A percentile compares a stretch with the other conserved stretches of the same genome.
Conservation (phyloP, 805 yeast genomes). For the Isabelozyma gotoi region DNA sequence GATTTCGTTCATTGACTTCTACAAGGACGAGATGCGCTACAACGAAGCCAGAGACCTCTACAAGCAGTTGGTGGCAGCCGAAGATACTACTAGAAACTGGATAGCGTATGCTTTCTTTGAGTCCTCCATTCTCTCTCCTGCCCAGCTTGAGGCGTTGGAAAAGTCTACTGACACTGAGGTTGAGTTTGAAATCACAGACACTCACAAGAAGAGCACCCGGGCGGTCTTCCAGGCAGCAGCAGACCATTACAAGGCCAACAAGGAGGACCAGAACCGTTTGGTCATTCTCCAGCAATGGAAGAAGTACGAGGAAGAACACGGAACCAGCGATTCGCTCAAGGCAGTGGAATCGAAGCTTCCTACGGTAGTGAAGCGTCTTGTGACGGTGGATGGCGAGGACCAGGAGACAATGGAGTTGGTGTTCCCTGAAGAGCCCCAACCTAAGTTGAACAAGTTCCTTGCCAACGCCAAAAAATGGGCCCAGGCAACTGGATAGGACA, state of each 20-base stretch:
- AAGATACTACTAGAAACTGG: slow-evolving; percentile 42
- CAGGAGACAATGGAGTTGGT: slow-evolving; percentile 59
- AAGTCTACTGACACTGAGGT: slow-evolving; percentile 50
- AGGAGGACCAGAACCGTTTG: slow-evolving; percentile 45
- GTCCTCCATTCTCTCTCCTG: slow-evolving; percentile 57
- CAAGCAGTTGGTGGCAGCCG: slow-evolving; percentile 33
- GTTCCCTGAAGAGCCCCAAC: slow-evolving; percentile 61
- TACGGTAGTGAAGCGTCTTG: slow-evolving; percentile 44
- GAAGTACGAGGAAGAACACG: slow-evolving; percentile 65
- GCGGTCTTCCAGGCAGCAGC: slow-evolving; percentile 56
- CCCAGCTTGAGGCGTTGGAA: slow-evolving; percentile 46
- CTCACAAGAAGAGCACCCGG: slow-evolving; percentile 53
- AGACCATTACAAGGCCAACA: slow-evolving; percentile 34
- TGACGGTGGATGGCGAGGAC: slow-evolving; percentile 44
- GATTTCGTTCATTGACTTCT: slow-evolving; percentile 51
- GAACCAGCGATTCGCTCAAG: slow-evolving; percentile 39
- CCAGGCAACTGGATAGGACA: not conserved
- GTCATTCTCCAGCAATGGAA: slow-evolving; percentile 59
- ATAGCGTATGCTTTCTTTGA: slow-evolving; percentile 72
- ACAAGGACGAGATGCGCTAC: slow-evolving; percentile 59
- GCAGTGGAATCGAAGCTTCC: slow-evolving; percentile 53
- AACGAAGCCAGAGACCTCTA: slow-evolving; percentile 54
- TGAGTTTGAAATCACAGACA: slow-evolving; percentile 49
- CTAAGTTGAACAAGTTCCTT: slow-evolving; percentile 33
- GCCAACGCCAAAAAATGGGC: slow-evolving; percentile 44